Percentiles rank a stretch among this genome's conserved stretches.
Conservation (phyloP, 257 asterid species). For the Solanum peruvianum region DNA sequence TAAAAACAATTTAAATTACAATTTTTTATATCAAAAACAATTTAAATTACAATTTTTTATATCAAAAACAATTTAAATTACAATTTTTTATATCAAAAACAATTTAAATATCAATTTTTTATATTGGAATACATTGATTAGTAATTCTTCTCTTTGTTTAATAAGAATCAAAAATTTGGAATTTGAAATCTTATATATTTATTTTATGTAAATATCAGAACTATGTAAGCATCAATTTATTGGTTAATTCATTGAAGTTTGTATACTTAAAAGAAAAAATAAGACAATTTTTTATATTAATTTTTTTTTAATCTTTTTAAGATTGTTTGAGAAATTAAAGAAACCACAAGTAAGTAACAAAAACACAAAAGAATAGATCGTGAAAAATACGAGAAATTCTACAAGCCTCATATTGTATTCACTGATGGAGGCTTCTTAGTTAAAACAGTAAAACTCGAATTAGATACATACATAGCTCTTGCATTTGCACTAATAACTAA, state of each 20-base stretch:
- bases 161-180: not conserved
- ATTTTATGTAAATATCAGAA: not conserved
- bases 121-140: not conserved
- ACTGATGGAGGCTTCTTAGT: not conserved
- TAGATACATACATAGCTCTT: not conserved
- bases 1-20: not conserved
- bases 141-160: not conserved
- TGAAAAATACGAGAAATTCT: not conserved
- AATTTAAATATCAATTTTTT: not conserved
- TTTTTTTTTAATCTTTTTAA: fast-evolving
- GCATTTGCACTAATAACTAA: not conserved
- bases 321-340: not conserved
- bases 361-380: not conserved
- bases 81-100: not conserved
- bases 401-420: not conserved
- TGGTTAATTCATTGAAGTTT: not conserved
- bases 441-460: not conserved
- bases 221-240: not conserved
- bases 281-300: not conserved
- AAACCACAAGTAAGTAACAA: not conserved
- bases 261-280: not conserved
- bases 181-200: too few relatives aligned
- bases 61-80: not conserved
- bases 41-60: not conserved
- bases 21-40: not conserved